Conservation (phyloP, 2,329 filamentous ascomycete genomes). For the Calonectria pteridis region DNA sequence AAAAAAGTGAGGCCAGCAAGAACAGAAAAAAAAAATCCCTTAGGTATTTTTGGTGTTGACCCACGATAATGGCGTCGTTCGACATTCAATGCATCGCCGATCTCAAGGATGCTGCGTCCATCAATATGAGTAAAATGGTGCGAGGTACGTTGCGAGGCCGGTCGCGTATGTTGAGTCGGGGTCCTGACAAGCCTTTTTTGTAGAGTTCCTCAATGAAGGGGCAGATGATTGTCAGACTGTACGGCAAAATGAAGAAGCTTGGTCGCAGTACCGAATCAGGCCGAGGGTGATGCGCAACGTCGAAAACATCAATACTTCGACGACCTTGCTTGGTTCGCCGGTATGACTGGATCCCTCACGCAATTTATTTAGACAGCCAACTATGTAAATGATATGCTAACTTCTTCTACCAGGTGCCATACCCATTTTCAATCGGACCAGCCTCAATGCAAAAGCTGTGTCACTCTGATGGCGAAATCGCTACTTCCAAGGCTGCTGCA, state of each 20-base stretch:
- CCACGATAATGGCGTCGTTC: background rate
- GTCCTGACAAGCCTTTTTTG: background rate
- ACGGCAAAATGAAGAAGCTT: slow-evolving; percentile 17
- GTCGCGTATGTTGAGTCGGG: background rate
- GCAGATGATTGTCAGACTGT: slow-evolving; percentile 26
- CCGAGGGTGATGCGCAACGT: slow-evolving; percentile 25
- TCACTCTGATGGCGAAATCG: slow-evolving; percentile 18
- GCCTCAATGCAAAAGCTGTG: slow-evolving; percentile 27
- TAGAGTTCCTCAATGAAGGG: slow-evolving; percentile 24
- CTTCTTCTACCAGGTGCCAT: background rate
- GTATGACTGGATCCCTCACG: background rate
- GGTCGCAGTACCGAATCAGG: slow-evolving; percentile 21
- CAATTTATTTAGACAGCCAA: background rate
- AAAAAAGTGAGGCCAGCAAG: no score
- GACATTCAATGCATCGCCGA: slow-evolving; percentile 22
- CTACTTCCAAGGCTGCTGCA: slow-evolving; percentile 24
- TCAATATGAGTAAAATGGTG: slow-evolving; percentile 22
- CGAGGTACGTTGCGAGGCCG: background rate
- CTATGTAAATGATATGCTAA: background rate
- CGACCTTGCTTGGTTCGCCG: slow-evolving; percentile 6
- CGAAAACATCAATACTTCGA: slow-evolving; percentile 14
- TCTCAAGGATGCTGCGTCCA: slow-evolving; percentile 19
- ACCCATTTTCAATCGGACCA: slow-evolving; percentile 23
- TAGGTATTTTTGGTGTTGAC: no score
- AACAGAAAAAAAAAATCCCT: background rate